These are phyloP conservation scores for Cladorrhinum samala DNA, from an alignment of 495 filamentous ascomycete genomes.

Conservation along the genomic window DNA sequence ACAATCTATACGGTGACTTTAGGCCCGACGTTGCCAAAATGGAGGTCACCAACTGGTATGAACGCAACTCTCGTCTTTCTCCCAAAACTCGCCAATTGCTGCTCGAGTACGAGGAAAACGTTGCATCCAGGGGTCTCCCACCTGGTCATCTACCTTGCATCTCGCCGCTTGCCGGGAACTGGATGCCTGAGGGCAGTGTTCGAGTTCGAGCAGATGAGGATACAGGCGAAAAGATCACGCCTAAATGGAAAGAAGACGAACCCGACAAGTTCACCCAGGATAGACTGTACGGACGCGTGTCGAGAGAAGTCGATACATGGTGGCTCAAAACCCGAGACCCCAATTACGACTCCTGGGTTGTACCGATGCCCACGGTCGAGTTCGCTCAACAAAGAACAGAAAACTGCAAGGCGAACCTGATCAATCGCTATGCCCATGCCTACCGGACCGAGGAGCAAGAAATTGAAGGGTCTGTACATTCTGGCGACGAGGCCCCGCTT, in stretches of 20 bases:
- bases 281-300: constrained; percentile 46
- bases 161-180: constrained; percentile 37
- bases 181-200: constrained; percentile 29
- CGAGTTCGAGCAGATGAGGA: constrained; percentile 26
- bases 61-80: constrained; percentile 46
- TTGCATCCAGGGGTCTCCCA: constrained; percentile 20
- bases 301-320: constrained; percentile 51
- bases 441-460: constrained; percentile 63
- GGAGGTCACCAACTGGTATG: constrained; percentile 44
- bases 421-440: constrained; percentile 41
- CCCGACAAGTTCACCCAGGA: constrained; percentile 47
- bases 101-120: constrained; percentile 30
- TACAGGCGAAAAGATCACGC: constrained; percentile 28
- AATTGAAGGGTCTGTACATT: constrained; percentile 47
- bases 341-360: constrained; percentile 48
- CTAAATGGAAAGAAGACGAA: constrained; percentile 39
- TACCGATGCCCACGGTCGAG: constrained; percentile 46
- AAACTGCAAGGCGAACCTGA: constrained; percentile 41
- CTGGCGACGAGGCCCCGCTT: constrained; percentile 29
- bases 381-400: constrained; percentile 44
- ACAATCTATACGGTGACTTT: constrained; percentile 36
- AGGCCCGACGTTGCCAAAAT: constrained; percentile 36
- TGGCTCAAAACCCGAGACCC: constrained; percentile 49
- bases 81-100: constrained; percentile 35
- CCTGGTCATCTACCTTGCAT: constrained; percentile 32